A percentile compares a stretch with the other conserved stretches of the same genome.
These are phyloP conservation scores for Coniella lustricola DNA, from an alignment of 2,329 filamentous ascomycete genomes.

Conservation along the genomic window DNA sequence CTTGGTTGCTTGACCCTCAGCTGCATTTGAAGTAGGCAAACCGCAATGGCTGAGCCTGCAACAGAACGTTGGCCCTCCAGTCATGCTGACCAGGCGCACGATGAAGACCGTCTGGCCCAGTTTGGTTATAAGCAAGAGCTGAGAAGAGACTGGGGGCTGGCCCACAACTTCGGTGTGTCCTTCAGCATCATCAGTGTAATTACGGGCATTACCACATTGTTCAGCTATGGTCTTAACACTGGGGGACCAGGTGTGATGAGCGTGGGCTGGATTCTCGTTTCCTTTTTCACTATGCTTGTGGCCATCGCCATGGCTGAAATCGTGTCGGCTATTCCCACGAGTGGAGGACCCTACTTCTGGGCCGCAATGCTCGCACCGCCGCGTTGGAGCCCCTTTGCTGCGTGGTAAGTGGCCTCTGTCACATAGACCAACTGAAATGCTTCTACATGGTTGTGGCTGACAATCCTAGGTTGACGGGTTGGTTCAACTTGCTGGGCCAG, in stretches of 20 bases:
- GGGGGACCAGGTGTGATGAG: constrained; percentile 50
- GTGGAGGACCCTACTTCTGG: constrained; percentile 56
- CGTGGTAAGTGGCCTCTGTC: constrained; percentile 22
- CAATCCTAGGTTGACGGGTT: constrained; percentile 28
- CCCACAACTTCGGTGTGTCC: constrained; percentile 55
- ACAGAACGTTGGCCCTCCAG: constrained; percentile 22
- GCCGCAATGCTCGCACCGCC: constrained; percentile 48
- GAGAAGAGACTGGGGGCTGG: constrained; percentile 48
- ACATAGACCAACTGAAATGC: too few relatives aligned
- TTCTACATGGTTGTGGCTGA: background rate
- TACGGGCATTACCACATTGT: constrained; percentile 52
- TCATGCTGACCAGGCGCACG: constrained; percentile 24
- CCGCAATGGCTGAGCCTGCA: constrained; percentile 17
- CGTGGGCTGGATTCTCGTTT: constrained; percentile 47
- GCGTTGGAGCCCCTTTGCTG: constrained; percentile 30
- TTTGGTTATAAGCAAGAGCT: constrained; percentile 56
- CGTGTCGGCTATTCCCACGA: constrained; percentile 51
- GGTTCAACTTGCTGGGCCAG: constrained; percentile 36
- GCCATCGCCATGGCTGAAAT: constrained; percentile 52
- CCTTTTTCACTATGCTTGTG: constrained; percentile 48
- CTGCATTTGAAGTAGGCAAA: background rate
- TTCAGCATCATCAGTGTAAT: constrained; percentile 57
- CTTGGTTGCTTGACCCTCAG: background rate
- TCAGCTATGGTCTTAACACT: constrained; percentile 47
- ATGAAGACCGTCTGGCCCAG: constrained; percentile 45